These are phyloP conservation scores for Zygosaccharomyces kombuchaensis DNA, from an alignment of 805 yeast genomes.

Conservation along the genomic window DNA sequence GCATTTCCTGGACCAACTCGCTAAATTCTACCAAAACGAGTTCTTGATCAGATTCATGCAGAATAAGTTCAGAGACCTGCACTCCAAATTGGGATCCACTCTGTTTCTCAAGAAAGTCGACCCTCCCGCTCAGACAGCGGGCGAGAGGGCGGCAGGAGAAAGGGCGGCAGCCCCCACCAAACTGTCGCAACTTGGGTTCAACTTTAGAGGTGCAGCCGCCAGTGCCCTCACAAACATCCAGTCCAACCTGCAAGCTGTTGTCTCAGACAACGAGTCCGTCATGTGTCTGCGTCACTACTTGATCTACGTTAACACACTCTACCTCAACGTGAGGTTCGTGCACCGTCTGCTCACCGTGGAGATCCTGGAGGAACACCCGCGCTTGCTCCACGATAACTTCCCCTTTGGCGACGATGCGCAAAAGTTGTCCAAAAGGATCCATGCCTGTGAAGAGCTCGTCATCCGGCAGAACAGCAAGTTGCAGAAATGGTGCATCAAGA, in stretches of 20 bases:
- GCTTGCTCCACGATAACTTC: slow-evolving; percentile 34
- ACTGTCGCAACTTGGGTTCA: slow-evolving; percentile 29
- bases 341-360: slow-evolving; percentile 42
- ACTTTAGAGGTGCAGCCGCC: slow-evolving; percentile 38
- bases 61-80: slow-evolving; percentile 25
- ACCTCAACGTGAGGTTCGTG: slow-evolving; percentile 57
- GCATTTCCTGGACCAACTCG: slow-evolving; percentile 27
- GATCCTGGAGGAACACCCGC: slow-evolving; percentile 31
- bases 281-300: slow-evolving; percentile 54
- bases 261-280: slow-evolving; percentile 30
- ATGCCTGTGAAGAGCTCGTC: slow-evolving; percentile 23
- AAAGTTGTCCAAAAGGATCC: slow-evolving; percentile 27
- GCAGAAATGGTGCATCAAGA: slow-evolving; percentile 39
- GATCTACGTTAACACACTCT: slow-evolving; percentile 67
- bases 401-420: slow-evolving; percentile 38
- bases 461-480: slow-evolving; percentile 30
- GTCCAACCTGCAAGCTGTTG: slow-evolving; percentile 33
- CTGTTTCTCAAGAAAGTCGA: slow-evolving; percentile 23
- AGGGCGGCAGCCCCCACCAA: slow-evolving; percentile 13
- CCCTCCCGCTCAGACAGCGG: slow-evolving; percentile 13
- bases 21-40: slow-evolving; percentile 31
- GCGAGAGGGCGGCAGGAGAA: slow-evolving; percentile 5
- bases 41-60: slow-evolving; percentile 31
- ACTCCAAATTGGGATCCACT: slow-evolving; percentile 22
- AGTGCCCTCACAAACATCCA: slow-evolving; percentile 40